Base-by-base conservation (phyloP, 495 filamentous ascomycete genomes). In the Clavariopsis aquatica region DNA sequence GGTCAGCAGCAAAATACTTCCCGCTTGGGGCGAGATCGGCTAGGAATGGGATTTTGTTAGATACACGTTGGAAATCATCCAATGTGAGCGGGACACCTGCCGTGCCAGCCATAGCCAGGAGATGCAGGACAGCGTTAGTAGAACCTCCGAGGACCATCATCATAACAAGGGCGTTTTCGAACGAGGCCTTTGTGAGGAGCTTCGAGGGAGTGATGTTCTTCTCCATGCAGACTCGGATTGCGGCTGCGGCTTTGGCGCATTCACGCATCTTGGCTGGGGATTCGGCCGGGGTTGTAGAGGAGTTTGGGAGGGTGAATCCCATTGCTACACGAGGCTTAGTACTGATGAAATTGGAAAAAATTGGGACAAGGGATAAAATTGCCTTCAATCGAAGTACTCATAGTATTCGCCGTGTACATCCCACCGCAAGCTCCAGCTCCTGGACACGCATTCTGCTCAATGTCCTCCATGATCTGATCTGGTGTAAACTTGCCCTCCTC, bases 361-460 rank as follows among this genome's bases (percentile, higher is more conserved):
- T 54, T 47, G 38, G 10, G 20, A 34, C 2, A 15, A 19, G 31
- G 15, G 10, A 24, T 51, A 27, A 23, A 31, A 19, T 27, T 61
- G 51, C 64, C 89, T 75, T 98, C 94, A 66, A 98, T 92, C 15
- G 92, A 92, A 0, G 92, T 95, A 5, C 91, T 90, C 93, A 98
- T 96, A 1, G 94, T 97, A 75, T 98, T 98, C 58, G 94, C 94
- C 1, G 94, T 98, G 76, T 89, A 98, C 86, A 87, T 98, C 52
- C 94, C 94, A 66, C 94, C 94, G 70, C 94, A 98, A n/a, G 92
- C 93, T 31, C 93, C 93, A 15, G 90, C 86, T 15, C 90, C 92
- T 24, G 94, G 94, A 75, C 94, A 97, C 3, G 93, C 87, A 67
- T 96, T 81, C 49, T 80, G 81, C 76, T 96, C 90, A 31, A 98